phyloP scores from a whole-genome alignment of 768 basidiomycete species.

The Pleurotus cornucopiae region DNA sequence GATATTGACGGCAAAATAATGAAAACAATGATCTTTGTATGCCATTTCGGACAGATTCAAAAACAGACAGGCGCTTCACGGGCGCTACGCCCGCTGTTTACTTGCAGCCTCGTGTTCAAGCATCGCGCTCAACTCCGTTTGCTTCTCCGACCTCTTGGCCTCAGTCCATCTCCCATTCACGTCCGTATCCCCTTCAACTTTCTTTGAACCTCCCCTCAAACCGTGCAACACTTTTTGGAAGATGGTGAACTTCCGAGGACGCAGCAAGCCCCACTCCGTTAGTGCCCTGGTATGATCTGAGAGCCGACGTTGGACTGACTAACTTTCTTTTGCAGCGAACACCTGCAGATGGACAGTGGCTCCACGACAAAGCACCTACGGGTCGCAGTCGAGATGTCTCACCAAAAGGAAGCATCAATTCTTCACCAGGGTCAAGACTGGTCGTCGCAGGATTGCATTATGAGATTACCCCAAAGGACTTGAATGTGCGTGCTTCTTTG shows the following conservation, averaged over 20 bases:
- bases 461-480: slow-evolving; percentile 84
- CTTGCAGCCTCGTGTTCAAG: too few relatives aligned
- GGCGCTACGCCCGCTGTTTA: too few relatives aligned
- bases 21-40: too few relatives aligned
- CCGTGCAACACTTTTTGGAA: background rate
- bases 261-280: slow-evolving; percentile 4
- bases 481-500: slow-evolving; percentile 56
- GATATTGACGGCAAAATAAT: too few relatives aligned
- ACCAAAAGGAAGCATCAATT: slow-evolving; percentile 17
- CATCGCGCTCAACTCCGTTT: background rate
- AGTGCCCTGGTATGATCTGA: background rate
- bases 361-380: slow-evolving; percentile 70
- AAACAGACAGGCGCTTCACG: background rate
- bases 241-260: background rate
- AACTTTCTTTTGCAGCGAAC: background rate
- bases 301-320: background rate
- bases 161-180: background rate
- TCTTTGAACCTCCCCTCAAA: too few relatives aligned
- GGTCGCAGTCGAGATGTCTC: slow-evolving; percentile 26
- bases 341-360: slow-evolving; percentile 60
- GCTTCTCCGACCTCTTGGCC: background rate
- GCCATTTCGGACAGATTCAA: too few relatives aligned
- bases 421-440: slow-evolving; percentile 50
- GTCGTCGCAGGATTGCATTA: slow-evolving; percentile 88
- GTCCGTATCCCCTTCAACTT: background rate